These are phyloP conservation scores for Zopfia rhizophila DNA, from an alignment of 2,329 filamentous ascomycete species.

Conservation along the genomic window DNA sequence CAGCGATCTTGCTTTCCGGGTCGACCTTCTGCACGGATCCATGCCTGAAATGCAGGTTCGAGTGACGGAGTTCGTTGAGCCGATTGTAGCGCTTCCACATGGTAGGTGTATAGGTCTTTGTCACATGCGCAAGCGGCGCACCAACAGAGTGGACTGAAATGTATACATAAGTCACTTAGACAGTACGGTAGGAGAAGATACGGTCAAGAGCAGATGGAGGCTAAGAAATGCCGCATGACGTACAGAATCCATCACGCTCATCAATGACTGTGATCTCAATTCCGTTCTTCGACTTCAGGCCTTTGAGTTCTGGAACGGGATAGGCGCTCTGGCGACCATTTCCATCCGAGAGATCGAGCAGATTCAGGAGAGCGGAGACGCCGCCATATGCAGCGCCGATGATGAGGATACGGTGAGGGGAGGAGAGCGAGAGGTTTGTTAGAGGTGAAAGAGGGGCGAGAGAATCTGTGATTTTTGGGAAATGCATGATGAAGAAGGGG, in stretches of 20 bases:
- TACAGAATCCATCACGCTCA: conserved; percentile 86
- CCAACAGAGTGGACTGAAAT: conserved; percentile 77
- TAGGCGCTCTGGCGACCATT: conserved; percentile 59
- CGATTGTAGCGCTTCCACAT: conserved; percentile 77
- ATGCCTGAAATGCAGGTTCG: conserved; percentile 72
- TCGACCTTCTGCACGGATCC: conserved; percentile 72
- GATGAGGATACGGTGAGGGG: conserved; percentile 64
- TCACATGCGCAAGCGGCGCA: conserved; percentile 76
- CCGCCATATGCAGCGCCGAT: conserved; percentile 80
- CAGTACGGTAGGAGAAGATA: conserved; percentile 11
- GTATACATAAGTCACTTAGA: conserved; percentile 30
- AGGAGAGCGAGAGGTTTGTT: conserved; percentile 38
- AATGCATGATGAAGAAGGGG: conserved; percentile 37
- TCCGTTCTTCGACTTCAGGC: conserved; percentile 58
- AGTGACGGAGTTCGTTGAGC: conserved; percentile 71
- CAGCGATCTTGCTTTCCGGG: conserved; percentile 68
- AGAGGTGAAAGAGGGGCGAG: conserved; percentile 27
- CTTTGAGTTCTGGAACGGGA: conserved; percentile 47
- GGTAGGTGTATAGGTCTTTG: conserved; percentile 70
- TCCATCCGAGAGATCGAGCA: conserved; percentile 73
- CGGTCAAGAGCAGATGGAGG: conserved; percentile 6
- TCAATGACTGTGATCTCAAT: conserved; percentile 79
- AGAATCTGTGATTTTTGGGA: conserved; percentile 36
- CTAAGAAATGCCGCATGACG: conserved; percentile 45
- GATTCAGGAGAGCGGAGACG: conserved; percentile 72